Base-by-base conservation (phyloP, 129 eudicot species). In the Glebionis coronaria region DNA sequence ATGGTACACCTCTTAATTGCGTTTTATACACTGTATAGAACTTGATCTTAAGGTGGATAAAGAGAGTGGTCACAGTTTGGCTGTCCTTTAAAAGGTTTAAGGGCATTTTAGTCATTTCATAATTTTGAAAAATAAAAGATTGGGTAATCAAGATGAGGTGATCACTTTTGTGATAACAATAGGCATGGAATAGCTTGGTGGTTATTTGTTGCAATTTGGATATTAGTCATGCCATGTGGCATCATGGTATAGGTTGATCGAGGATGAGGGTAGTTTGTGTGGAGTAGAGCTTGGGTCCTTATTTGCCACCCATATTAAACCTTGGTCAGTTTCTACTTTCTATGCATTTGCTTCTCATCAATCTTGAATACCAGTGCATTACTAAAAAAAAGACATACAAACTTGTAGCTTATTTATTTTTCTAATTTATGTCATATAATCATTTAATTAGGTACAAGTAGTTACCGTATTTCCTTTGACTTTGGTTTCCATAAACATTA, bases 201-300 rank as follows among this genome's bases (percentile, higher is more conserved):
- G 82, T 73, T 51, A 83, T 76, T 70, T 77, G 69, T 63, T 79
- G 79, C 60, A 71, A 81, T 81, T 81, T 81, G 90, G 96, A 85
- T 85, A 82, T 85, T 79, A 71, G 67, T 10, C 25, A 35, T 69
- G 84, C 75, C 97, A 90, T 67, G 79, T 90, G 97, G 90, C 94
- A 73, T 16, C 9, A 59, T 15, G 71, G 31, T 47, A 67, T 67
- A 81, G 88, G 97, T 73, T 72, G 80, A 9, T 81, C 79, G 69
- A 78, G 58, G 97, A 90, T 86, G 80, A 79, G 86, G 85, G 78
- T 75, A 12, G 70, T 51, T 67, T 75, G 76, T 74, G 81, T 74
- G 86, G 86, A 69, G 68, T 65, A 74, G 71, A 69, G 71, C 49
- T 72, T 71, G 78, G 80, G 76, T 52, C 68, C 53, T 63, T 65